Evolutionary conservation across 768 basidiomycete species (phyloP).

Genomic region (Termitomyces sp.): DNA sequence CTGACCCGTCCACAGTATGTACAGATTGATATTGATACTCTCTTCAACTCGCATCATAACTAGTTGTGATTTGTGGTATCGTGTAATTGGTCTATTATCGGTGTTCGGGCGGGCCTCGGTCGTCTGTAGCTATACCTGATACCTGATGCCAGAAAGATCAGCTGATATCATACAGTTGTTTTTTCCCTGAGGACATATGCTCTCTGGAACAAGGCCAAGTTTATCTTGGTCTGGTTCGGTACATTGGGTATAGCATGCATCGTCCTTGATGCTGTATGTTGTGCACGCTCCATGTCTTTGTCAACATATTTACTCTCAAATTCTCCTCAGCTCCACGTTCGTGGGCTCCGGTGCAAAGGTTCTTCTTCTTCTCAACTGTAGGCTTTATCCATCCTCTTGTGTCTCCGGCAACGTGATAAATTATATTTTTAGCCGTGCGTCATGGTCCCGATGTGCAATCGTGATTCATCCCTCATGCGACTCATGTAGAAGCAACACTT

Average conservation of each 20-base stretch:
- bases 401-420: not conserved
- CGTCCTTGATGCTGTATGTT: conserved; percentile 10
- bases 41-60: too few relatives aligned
- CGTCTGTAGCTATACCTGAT: conserved; percentile 9
- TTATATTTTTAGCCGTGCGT: conserved; percentile 4
- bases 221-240: conserved; percentile 11
- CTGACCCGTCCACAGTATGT: not conserved
- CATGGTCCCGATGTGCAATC: not conserved
- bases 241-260: conserved; percentile 10
- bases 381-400: not conserved
- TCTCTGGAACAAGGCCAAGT: conserved; percentile 11
- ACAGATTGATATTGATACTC: not conserved
- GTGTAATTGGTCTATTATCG: conserved; percentile 7
- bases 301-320: not conserved
- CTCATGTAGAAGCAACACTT: conserved; percentile 9
- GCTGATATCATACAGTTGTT: conserved; percentile 8
- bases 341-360: conserved; percentile 11
- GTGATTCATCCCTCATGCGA: not conserved
- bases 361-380: conserved; percentile 10
- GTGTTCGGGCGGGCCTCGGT: conserved; percentile 12
- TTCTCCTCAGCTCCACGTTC: conserved; percentile 10
- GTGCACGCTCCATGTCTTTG: not conserved
- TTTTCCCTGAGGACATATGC: conserved; percentile 16
- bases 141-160: not conserved
- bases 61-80: conserved; percentile 14